A percentile compares a stretch with the other conserved stretches of the same genome.
Evolutionary conservation across 2,329 filamentous ascomycete genomes (phyloP).

Genomic region (Seiridium cupressi): DNA sequence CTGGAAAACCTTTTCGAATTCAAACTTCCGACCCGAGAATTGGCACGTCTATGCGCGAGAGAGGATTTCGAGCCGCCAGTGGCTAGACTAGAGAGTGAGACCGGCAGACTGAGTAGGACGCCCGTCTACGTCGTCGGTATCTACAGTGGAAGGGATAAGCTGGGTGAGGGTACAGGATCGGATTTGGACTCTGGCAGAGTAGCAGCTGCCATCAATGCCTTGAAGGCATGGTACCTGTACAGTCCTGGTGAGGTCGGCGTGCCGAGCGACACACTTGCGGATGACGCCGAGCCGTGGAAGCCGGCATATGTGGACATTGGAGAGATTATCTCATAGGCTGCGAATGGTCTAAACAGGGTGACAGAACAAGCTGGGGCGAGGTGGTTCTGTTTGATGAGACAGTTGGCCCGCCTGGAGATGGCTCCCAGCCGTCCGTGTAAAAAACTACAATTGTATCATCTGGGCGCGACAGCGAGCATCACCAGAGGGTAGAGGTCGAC

Average conservation of each 20-base stretch:
- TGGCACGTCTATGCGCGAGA: constrained; percentile 77
- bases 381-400: background rate
- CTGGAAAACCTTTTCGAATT: constrained; percentile 81
- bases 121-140: constrained; percentile 95
- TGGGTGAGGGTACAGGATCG: constrained; percentile 84
- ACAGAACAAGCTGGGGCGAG: background rate
- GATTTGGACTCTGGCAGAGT: constrained; percentile 75
- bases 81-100: constrained; percentile 86
- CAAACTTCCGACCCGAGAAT: constrained; percentile 77
- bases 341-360: background rate
- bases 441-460: background rate
- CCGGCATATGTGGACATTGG: constrained; percentile 69
- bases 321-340: constrained; percentile 56
- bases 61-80: constrained; percentile 88
- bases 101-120: constrained; percentile 77
- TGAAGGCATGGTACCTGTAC: constrained; percentile 97
- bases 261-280: constrained; percentile 67
- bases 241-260: constrained; percentile 68
- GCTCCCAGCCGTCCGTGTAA: background rate
- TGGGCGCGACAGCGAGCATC: background rate
- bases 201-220: constrained; percentile 77
- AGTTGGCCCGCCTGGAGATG: background rate
- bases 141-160: constrained; percentile 84
- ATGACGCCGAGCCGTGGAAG: constrained; percentile 62
- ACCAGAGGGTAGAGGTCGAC: background rate